phyloP scores from a whole-genome alignment of 2,329 filamentous ascomycete genomes.

The Fonsecaea multimorphosa region DNA sequence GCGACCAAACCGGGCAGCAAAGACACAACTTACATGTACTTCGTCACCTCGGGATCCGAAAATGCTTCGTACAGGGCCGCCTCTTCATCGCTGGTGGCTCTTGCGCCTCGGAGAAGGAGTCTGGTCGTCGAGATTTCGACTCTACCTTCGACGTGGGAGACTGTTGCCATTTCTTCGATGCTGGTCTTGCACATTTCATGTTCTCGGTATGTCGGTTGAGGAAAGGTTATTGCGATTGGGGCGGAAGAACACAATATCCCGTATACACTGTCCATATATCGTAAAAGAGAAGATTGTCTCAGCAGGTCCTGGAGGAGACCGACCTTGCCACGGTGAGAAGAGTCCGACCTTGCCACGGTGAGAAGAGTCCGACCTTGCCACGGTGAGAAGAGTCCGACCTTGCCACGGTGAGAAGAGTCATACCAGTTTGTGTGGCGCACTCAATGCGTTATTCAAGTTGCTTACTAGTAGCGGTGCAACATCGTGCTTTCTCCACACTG shows the following conservation, averaged over 20 bases:
- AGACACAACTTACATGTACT: slow-evolving; percentile 31
- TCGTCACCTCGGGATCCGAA: slow-evolving; percentile 34
- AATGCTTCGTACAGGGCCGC: slow-evolving; percentile 30
- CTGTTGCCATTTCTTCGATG: not conserved
- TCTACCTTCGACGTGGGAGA: slow-evolving; percentile 7
- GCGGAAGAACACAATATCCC: not conserved
- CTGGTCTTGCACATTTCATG: not conserved
- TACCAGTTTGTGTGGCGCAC: not conserved
- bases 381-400: not conserved
- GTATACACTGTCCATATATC: not conserved
- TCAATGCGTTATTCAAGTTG: not conserved
- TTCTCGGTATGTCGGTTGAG: not conserved
- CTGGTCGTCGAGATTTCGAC: slow-evolving; percentile 31
- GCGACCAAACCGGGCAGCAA: not conserved
- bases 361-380: not conserved
- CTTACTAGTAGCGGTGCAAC: slow-evolving; percentile 1
- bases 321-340: not conserved
- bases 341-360: not conserved
- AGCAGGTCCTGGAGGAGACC: not conserved
- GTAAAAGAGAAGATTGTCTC: not conserved
- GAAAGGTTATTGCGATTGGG: not conserved
- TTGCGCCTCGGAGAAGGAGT: slow-evolving; percentile 32
- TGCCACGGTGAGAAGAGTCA: not conserved
- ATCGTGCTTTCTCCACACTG: not conserved
- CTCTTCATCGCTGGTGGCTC: slow-evolving; percentile 11